Conservation (phyloP, 441 rosid species). For the Eutrema salsugineum region DNA sequence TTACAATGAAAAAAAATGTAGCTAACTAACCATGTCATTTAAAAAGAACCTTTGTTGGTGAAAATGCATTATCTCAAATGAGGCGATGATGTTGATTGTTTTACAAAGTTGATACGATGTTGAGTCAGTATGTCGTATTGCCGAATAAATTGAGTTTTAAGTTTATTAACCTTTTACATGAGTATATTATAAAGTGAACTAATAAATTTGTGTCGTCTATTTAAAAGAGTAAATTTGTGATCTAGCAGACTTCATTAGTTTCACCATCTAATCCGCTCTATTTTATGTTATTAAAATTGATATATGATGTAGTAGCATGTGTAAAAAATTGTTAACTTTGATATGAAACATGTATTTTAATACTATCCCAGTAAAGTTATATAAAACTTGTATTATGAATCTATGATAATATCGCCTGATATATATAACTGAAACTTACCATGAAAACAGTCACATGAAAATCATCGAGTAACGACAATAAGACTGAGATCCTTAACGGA, state of each 20-base stretch:
- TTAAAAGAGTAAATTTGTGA: not conserved
- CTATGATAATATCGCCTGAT: not conserved
- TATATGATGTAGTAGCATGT: not conserved
- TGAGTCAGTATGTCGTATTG: too few species aligned
- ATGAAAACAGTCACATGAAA: constrained; percentile 23
- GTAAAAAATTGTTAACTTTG: not conserved
- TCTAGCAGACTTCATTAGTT: not conserved
- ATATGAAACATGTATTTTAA: not conserved
- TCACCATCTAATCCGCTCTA: not conserved
- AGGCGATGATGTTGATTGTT: too few species aligned
- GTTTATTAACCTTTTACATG: too few species aligned
- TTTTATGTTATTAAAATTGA: not conserved
- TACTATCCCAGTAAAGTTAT: not conserved
- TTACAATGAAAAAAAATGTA: too few species aligned
- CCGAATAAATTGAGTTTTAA: too few species aligned
- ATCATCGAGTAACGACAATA: constrained; percentile 16
- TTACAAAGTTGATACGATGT: too few species aligned
- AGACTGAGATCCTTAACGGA: not conserved
- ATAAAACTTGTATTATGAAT: not conserved
- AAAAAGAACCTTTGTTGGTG: too few species aligned
- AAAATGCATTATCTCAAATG: too few species aligned
- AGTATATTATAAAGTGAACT: too few species aligned
- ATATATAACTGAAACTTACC: constrained; percentile 5
- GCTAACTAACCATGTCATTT: too few species aligned
- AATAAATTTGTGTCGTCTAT: too few species aligned